Percentiles rank a stretch among this genome's conserved stretches.
Conservation (phyloP, 345 rosid species). For the Populus pruinosa region DNA sequence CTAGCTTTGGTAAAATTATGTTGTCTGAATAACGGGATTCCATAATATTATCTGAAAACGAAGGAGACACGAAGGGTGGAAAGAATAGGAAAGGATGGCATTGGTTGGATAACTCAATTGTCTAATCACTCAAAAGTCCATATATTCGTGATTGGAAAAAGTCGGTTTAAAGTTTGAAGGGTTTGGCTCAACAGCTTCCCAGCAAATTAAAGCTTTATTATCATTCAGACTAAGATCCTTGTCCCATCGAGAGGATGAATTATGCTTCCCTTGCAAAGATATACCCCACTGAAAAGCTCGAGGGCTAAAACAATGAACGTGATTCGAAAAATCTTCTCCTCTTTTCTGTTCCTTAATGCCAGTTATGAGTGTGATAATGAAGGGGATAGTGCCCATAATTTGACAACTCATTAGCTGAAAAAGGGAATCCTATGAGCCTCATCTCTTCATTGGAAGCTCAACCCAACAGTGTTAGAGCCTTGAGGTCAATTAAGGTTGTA, state of each 20-base stretch:
- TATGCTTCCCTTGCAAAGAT: constrained; percentile 9
- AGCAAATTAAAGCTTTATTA: not conserved
- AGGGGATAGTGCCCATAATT: constrained; percentile 17
- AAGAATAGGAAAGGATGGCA: not conserved
- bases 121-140: not conserved
- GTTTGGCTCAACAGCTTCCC: not conserved
- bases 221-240: not conserved
- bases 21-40: constrained; percentile 8
- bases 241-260: constrained; percentile 3
- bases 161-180: not conserved
- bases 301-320: constrained; percentile 12
- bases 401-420: constrained; percentile 35
- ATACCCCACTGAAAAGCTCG: constrained; percentile 18
- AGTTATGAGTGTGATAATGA: constrained; percentile 19
- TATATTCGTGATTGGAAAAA: not conserved
- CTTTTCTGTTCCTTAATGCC: constrained; percentile 14
- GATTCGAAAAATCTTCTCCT: constrained; percentile 24
- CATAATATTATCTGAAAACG: not conserved
- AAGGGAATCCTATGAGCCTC: constrained; percentile 20
- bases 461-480: constrained; percentile 1
- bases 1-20: not conserved
- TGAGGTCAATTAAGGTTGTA: not conserved
- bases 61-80: not conserved
- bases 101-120: constrained; percentile 3
- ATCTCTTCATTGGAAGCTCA: not conserved